Percentiles rank a stretch among this genome's conserved stretches.
phyloP scores from a whole-genome alignment of 1,139 yeast genomes.

The Pichia sp. region DNA sequence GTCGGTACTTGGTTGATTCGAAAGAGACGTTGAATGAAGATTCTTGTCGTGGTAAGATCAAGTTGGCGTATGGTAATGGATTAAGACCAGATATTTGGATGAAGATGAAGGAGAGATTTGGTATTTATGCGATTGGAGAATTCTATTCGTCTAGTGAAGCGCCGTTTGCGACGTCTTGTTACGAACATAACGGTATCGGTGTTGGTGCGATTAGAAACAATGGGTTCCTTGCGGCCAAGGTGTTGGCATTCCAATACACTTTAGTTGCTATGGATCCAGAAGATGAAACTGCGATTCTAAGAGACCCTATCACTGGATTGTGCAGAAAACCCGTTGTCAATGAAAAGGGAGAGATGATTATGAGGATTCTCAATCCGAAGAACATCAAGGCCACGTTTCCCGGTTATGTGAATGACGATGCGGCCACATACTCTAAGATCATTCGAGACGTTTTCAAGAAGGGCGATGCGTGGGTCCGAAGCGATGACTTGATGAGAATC shows the following conservation, averaged over 20 bases:
- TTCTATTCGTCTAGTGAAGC: constrained; percentile 95
- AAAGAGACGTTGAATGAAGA: constrained; percentile 59
- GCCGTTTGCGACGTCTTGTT: constrained; percentile 85
- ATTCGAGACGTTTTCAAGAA: constrained; percentile 68
- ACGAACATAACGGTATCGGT: constrained; percentile 76
- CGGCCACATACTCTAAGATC: constrained; percentile 77
- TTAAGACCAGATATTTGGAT: constrained; percentile 91
- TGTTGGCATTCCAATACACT: constrained; percentile 55
- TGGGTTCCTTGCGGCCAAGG: constrained; percentile 59
- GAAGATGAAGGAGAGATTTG: constrained; percentile 73
- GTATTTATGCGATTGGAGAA: constrained; percentile 77
- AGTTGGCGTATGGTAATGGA: constrained; percentile 90
- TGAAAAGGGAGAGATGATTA: constrained; percentile 87
- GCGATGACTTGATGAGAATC: constrained; percentile 77
- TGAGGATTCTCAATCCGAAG: constrained; percentile 66
- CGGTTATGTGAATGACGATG: constrained; percentile 82
- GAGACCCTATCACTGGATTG: constrained; percentile 65
- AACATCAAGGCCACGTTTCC: constrained; percentile 75
- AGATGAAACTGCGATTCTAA: constrained; percentile 68
- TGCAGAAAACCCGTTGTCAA: constrained; percentile 47
- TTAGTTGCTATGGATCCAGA: constrained; percentile 80
- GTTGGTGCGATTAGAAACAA: constrained; percentile 89
- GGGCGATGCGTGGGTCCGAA: constrained; percentile 92
- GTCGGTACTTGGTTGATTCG: constrained; percentile 78
- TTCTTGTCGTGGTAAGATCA: constrained; percentile 50